Conservation (phyloP, 2,329 filamentous ascomycete species). For the Cordyceps pruinosa region DNA sequence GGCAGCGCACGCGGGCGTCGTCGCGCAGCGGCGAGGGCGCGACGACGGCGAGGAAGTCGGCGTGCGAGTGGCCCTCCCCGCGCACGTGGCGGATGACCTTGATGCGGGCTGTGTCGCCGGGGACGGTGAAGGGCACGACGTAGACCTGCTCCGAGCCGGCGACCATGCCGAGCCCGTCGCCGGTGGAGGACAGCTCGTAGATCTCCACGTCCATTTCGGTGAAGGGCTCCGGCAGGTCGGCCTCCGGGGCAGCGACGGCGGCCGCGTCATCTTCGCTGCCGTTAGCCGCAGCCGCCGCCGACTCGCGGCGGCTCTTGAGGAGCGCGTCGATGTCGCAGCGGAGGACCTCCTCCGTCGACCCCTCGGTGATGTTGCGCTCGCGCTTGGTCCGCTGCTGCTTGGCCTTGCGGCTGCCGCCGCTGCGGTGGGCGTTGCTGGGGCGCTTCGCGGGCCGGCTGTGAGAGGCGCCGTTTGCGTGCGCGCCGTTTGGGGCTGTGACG, state of each 20-base stretch:
- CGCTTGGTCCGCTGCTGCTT: conserved; percentile 49
- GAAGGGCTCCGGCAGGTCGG: conserved; percentile 54
- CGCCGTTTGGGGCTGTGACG: neutral
- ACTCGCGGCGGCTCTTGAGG: conserved; percentile 35
- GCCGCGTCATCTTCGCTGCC: conserved; percentile 16
- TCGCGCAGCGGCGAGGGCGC: conserved; percentile 70
- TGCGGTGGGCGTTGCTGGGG: conserved; percentile 7
- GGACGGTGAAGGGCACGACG: conserved; percentile 80
- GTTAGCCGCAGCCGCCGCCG: conserved; percentile 18
- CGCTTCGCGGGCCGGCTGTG: conserved; percentile 8
- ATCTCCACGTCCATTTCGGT: conserved; percentile 79
- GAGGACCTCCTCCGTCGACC: conserved; percentile 61
- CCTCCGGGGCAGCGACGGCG: neutral
- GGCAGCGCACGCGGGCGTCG: conserved; percentile 68
- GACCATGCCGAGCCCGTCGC: conserved; percentile 76
- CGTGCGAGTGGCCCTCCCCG: conserved; percentile 61
- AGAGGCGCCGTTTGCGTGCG: neutral
- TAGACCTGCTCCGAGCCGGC: conserved; percentile 59
- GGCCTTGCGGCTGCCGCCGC: conserved; percentile 18
- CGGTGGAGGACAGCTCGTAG: conserved; percentile 76
- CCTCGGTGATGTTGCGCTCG: conserved; percentile 53
- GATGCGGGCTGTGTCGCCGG: conserved; percentile 72
- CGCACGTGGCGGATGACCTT: conserved; percentile 70
- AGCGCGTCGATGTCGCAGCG: conserved; percentile 54
- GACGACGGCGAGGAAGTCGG: conserved; percentile 75